Base-by-base conservation (phyloP, 2,329 filamentous ascomycete species). In the Diaporthe sp. region DNA sequence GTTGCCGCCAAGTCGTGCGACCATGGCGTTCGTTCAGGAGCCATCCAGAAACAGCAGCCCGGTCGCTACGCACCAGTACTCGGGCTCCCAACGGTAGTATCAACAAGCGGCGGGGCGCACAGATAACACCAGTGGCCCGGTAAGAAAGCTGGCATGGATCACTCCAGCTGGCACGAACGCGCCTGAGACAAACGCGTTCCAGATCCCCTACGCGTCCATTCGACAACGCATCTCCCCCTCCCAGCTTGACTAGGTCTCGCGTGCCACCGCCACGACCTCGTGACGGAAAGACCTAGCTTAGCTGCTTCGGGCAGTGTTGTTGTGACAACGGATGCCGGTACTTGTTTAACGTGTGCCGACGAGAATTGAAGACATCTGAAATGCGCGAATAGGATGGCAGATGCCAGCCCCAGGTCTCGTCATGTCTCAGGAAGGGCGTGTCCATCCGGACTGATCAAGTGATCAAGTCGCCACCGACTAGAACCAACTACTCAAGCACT, bases 101-200 rank as follows among this genome's bases (percentile, higher is more conserved):
- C 5, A 37, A 37, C 34, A 42, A 55, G 25, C 42, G 61, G 65
- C n/a, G 31, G 34, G 7, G 31, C 47, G 65, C 65, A 70, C 65
- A 70, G 34, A 28, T 55, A 42, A 42, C 49, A 22, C 34, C 42
- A 22, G 13, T 42, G n/a, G 49, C 37, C 39, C 49, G 65, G 65
- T 31, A 25, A 22, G 51, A 28, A 55, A 15, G 10, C 65, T 70
- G 65, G 65, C n/a, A 55, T 70, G 65, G 57, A 37, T 42, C 37
- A 42, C 12, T 42, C 37, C 58, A 44, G 37, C 65, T 53, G 65
- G 34, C 65, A 42, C 65, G 49, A 42, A 70, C 65, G 65, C 49
- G 65, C 55, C 65, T 55, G 51, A 70, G 65, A 55, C 65, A 70
- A 1, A 70, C 65, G 65, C 65, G 65, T 70, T 70, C 65, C 65